Conservation (phyloP, 1,139 yeast species). For the Saccharomyces uvarum region DNA sequence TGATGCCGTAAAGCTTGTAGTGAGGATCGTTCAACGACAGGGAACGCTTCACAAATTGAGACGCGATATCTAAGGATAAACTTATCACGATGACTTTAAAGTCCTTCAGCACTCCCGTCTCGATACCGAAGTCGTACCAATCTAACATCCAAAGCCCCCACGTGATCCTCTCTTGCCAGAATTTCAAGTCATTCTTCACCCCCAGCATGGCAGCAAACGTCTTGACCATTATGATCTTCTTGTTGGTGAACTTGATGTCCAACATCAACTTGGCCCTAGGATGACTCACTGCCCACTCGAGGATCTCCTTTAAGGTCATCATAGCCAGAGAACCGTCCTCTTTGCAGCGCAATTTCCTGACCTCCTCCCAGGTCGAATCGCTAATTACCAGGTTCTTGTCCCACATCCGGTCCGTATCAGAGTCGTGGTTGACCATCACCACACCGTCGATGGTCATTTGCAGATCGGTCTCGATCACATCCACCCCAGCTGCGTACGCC, state of each 20-base stretch:
- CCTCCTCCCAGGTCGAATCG: conserved; percentile 35
- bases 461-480: conserved; percentile 74
- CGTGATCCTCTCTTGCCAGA: conserved; percentile 63
- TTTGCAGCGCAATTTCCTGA: conserved; percentile 49
- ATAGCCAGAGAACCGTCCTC: conserved; percentile 48
- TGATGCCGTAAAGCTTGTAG: conserved; percentile 38
- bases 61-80: conserved; percentile 36
- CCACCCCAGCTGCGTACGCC: conserved; percentile 64
- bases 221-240: conserved; percentile 47
- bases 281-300: conserved; percentile 49
- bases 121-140: conserved; percentile 48
- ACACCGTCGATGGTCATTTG: conserved; percentile 70
- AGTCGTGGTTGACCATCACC: conserved; percentile 64
- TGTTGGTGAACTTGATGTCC: conserved; percentile 72
- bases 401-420: conserved; percentile 34
- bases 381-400: conserved; percentile 33
- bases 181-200: conserved; percentile 44
- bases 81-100: conserved; percentile 50
- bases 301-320: conserved; percentile 53
- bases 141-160: conserved; percentile 78
- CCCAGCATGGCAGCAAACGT: conserved; percentile 44
- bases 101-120: conserved; percentile 35
- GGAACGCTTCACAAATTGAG: conserved; percentile 31
- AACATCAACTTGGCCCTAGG: conserved; percentile 51
- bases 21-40: conserved; percentile 31